Evolutionary conservation across 257 asterid species (phyloP), one percentile per base, ranked within the genome.

Genomic region (Plantago major): DNA sequence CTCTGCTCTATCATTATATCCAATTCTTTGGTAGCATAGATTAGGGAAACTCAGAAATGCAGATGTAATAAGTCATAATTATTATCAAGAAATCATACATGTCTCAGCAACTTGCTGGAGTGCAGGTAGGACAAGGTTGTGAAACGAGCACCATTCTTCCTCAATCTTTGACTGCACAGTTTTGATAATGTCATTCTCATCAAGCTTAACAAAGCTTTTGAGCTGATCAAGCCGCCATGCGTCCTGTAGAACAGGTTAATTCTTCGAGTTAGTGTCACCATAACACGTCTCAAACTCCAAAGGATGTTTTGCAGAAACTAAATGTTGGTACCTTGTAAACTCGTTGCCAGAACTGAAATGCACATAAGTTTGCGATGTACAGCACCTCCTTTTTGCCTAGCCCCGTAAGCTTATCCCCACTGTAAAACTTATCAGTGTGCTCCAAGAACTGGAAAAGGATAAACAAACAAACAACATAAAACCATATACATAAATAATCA

Each of bases 81-180:
- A 53, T 12, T 43, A 7, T 55, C 6, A 56, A 60, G 49, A 63
- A 66, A 62, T 54, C 84, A 37, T 89, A 92, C 99, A 92, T 70
- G 89, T 64, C 65, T 81, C 95, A 45, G 79, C 71, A 66, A 85
- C 86, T 80, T 80, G 95, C 67, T 77, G 75, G 64, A 92, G 89
- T 38, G 99, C 84, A 64, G 97, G 71, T 57, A 45, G 87, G 78
- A 87, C 80, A 73, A 92, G 99, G 73, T 82, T 72, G 76, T 92
- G 99, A 60, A 62, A 62, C 49, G 84, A 81, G 80, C 97, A 89
- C 97, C 99, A 92, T 69, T 86, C 95, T 71, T 83, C 99, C 84
- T 84, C 95, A 7, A 64, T 47, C 76, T 82, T 69, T 33, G 78
- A 74, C 61, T 74, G 73, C 61, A 54, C 22, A 63, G 53, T 54